A percentile compares a stretch with the other conserved stretches of the same genome.
Conservation (phyloP, 371 early-diverging fungal genomes). For the Actinomortierella ambigua region DNA sequence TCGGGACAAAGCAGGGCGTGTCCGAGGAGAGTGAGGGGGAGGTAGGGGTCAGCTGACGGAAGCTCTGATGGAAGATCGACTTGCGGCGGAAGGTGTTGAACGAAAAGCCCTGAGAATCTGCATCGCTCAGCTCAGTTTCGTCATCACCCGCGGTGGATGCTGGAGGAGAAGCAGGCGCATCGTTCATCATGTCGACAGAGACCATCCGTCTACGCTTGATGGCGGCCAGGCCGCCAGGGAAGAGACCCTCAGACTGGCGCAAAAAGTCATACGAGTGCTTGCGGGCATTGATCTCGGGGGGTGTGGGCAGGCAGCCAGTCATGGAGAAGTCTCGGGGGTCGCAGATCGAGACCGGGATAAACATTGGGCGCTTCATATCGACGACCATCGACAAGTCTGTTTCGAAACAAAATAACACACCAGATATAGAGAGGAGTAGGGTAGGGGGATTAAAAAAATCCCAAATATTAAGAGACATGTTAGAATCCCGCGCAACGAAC, state of each 20-base stretch:
- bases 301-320: conserved; percentile 32
- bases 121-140: conserved; percentile 39
- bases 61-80: conserved; percentile 32
- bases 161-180: conserved; percentile 40
- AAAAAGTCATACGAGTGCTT: conserved; percentile 46
- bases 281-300: conserved; percentile 41
- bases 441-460: not conserved
- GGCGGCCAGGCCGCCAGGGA: conserved; percentile 33
- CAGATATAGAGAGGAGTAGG: conserved; percentile 5
- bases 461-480: conserved; percentile 2
- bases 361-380: conserved; percentile 48
- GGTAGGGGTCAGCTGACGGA: conserved; percentile 43
- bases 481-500: no score
- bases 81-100: conserved; percentile 19
- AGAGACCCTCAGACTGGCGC: conserved; percentile 37
- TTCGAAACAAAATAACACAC: conserved; percentile 5
- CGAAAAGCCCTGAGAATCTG: conserved; percentile 23
- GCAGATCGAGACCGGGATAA: conserved; percentile 46
- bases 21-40: conserved; percentile 42
- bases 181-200: conserved; percentile 32
- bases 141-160: conserved; percentile 46
- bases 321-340: conserved; percentile 39
- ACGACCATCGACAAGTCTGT: conserved; percentile 32
- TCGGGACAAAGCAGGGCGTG: conserved; percentile 41
- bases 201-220: conserved; percentile 38